A percentile compares a stretch with the other conserved stretches of the same genome.
Evolutionary conservation across 192 early-diverging fungal genomes (phyloP).

Genomic region (Obelidium mucronatum): DNA sequence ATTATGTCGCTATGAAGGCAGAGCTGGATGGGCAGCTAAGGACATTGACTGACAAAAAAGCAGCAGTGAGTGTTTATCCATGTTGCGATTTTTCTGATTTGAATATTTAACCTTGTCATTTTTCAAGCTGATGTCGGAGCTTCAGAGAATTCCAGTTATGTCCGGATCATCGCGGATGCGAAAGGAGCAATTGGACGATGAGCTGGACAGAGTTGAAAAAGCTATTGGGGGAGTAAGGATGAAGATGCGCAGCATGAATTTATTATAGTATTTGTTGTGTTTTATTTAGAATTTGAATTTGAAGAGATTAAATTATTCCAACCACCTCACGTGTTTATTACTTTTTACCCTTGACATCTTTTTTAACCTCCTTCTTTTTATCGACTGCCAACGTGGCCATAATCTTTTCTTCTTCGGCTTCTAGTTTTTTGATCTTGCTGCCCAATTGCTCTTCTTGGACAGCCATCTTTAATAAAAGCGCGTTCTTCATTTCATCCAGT

Average conservation of each 20-base stretch:
- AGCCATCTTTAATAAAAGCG: conserved; percentile 42
- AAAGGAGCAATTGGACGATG: conserved; percentile 33
- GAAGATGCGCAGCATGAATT: conserved; percentile 25
- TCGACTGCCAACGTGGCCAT: conserved; percentile 13
- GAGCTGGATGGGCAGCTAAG: conserved; percentile 24
- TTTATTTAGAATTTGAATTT: not conserved
- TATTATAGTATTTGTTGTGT: conserved; percentile 4
- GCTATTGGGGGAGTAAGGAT: conserved; percentile 16
- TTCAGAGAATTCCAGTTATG: conserved; percentile 15
- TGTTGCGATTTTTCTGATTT: conserved; percentile 4
- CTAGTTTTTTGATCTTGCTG: conserved; percentile 41
- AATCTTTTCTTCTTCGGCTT: conserved; percentile 43
- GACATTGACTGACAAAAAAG: conserved; percentile 6
- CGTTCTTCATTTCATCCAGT: conserved; percentile 56
- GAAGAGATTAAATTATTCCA: not conserved
- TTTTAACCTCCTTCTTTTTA: conserved; percentile 40
- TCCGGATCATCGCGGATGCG: conserved; percentile 5
- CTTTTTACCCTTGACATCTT: conserved; percentile 21
- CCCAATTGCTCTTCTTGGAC: conserved; percentile 50
- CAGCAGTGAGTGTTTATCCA: conserved; percentile 16
- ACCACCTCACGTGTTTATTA: conserved; percentile 27
- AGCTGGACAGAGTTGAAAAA: conserved; percentile 28
- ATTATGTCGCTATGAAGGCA: conserved; percentile 16
- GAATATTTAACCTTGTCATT: not conserved
- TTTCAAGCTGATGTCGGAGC: conserved; percentile 15